Evolutionary conservation across 495 filamentous ascomycete species (phyloP).

Genomic region (Sporormia fimetaria): DNA sequence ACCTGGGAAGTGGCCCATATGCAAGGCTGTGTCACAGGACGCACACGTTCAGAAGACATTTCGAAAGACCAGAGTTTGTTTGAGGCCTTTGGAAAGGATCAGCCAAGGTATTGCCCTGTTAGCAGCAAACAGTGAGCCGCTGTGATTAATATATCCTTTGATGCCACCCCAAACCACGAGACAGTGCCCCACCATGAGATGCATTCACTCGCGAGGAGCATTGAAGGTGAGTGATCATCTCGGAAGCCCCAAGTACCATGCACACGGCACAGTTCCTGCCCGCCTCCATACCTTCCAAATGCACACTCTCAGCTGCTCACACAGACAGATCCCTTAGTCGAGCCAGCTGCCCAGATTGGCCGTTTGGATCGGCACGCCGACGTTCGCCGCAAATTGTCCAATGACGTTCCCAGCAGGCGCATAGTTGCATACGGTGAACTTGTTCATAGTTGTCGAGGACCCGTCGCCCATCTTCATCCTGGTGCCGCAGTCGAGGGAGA

Average conservation of each 20-base stretch:
- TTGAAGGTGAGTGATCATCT: constrained; percentile 1
- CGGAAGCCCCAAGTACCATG: not conserved
- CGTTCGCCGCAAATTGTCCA: constrained; percentile 53
- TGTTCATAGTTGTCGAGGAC: constrained; percentile 31
- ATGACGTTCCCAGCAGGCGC: constrained; percentile 56
- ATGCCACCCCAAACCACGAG: too few relatives aligned
- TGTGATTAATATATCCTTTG: too few relatives aligned
- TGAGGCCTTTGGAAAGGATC: too few relatives aligned
- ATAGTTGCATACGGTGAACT: constrained; percentile 88
- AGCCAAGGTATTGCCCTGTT: too few relatives aligned
- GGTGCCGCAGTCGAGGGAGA: constrained; percentile 41
- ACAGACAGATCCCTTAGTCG: constrained; percentile 10
- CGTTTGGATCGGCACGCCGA: constrained; percentile 39
- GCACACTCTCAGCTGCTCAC: not conserved
- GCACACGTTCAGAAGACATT: too few relatives aligned
- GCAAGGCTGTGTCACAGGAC: too few relatives aligned
- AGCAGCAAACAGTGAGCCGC: too few relatives aligned
- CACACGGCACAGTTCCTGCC: not conserved
- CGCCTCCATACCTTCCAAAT: not conserved
- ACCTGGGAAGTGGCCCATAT: too few relatives aligned
- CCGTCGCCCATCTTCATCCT: constrained; percentile 37
- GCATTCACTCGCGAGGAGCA: not conserved
- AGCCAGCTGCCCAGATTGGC: constrained; percentile 26
- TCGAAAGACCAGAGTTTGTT: too few relatives aligned
- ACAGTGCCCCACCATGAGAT: too few relatives aligned